phyloP scores from a whole-genome alignment of 208 protist genomes.

The Crithidia fasciculata region DNA sequence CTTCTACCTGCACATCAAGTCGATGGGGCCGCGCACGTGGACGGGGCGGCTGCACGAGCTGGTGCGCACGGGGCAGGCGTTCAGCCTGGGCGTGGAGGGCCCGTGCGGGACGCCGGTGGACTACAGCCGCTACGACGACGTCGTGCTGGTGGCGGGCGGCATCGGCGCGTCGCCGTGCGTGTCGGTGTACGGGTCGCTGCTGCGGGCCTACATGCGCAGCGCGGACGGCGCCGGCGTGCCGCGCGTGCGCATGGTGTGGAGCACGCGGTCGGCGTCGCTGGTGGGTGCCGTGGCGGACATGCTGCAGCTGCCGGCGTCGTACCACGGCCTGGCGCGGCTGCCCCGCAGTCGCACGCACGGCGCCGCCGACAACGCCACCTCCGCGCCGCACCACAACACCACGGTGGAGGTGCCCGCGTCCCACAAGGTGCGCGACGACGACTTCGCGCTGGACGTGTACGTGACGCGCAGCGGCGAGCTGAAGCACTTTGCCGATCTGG shows the following conservation, averaged over 20 bases:
- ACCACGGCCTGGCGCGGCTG: not conserved
- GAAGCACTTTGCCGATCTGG: not conserved
- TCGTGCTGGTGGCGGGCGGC: conserved; percentile 54
- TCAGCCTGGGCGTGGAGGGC: conserved; percentile 52
- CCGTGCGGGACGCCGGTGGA: conserved; percentile 47
- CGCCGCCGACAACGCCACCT: too few relatives aligned
- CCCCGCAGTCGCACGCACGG: not conserved
- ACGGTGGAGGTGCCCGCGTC: conserved; percentile 1
- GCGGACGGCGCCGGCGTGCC: not conserved
- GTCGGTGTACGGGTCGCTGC: conserved; percentile 41
- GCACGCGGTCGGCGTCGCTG: conserved; percentile 21
- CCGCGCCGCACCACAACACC: not conserved
- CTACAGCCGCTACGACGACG: conserved; percentile 36
- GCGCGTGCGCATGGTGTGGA: conserved; percentile 26
- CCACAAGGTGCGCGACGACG: not conserved
- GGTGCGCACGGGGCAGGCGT: conserved; percentile 19
- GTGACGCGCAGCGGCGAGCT: conserved; percentile 4
- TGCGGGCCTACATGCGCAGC: conserved; percentile 2
- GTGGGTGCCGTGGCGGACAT: conserved; percentile 19
- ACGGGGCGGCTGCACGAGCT: conserved; percentile 43
- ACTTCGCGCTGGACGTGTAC: not conserved
- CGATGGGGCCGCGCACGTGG: conserved; percentile 56
- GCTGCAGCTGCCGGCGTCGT: conserved; percentile 22
- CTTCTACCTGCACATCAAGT: conserved; percentile 53
- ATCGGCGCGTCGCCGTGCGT: conserved; percentile 57